Evolutionary conservation across 768 basidiomycete genomes (phyloP).

Genomic region (Lactarius sanguifluus): DNA sequence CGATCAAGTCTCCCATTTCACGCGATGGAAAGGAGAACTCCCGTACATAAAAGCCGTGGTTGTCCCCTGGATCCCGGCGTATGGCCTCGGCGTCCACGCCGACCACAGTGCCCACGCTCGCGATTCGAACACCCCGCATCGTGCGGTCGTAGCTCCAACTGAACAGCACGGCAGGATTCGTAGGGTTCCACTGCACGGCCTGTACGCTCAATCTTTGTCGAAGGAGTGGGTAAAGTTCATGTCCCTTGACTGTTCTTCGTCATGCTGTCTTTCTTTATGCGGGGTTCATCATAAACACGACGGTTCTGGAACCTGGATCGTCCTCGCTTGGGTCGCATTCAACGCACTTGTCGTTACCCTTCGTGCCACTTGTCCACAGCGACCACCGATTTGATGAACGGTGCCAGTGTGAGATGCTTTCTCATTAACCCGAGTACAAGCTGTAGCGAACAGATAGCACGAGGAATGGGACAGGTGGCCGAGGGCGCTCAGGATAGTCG

Average conservation of each 20-base stretch:
- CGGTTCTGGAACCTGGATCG: too few relatives aligned
- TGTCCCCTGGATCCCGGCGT: conserved; percentile 95
- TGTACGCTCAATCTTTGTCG: conserved; percentile 52
- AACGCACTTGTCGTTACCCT: too few relatives aligned
- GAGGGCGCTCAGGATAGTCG: too few relatives aligned
- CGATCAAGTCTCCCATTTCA: neutral
- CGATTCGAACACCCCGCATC: conserved; percentile 87
- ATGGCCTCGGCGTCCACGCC: conserved; percentile 94
- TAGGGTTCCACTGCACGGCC: conserved; percentile 92
- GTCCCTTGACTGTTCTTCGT: too few relatives aligned
- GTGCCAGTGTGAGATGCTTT: too few relatives aligned
- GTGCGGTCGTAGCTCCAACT: conserved; percentile 95
- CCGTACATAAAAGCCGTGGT: conserved; percentile 80
- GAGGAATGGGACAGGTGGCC: too few relatives aligned
- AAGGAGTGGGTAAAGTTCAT: conserved; percentile 33
- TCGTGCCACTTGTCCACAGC: too few relatives aligned
- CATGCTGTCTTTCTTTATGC: conserved; percentile 65
- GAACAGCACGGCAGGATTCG: conserved; percentile 83
- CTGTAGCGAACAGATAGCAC: too few relatives aligned
- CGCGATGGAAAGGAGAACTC: neutral
- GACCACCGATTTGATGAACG: too few relatives aligned
- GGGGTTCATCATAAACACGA: too few relatives aligned
- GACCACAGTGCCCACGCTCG: conserved; percentile 81
- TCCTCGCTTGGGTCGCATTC: too few relatives aligned
- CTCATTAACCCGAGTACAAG: too few relatives aligned